Evolutionary conservation across 768 basidiomycete species (phyloP).

Genomic region (Lactarius evosmus): DNA sequence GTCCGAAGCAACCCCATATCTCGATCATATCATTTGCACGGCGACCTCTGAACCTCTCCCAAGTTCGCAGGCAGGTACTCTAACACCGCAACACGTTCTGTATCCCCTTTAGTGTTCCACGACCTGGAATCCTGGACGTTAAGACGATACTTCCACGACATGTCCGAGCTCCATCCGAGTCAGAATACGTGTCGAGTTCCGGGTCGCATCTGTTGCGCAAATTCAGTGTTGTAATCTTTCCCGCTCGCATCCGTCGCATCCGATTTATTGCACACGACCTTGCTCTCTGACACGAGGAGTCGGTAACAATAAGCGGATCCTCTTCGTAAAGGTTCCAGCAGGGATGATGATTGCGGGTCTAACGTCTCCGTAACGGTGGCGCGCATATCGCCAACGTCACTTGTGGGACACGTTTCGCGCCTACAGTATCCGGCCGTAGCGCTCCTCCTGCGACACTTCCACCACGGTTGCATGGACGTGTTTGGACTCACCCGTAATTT

Average conservation of each 20-base stretch:
- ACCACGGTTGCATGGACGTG: constrained; percentile 3
- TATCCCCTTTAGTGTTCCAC: constrained; percentile 13
- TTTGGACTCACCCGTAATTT: constrained; percentile 11
- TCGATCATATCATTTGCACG: constrained; percentile 24
- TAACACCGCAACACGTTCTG: constrained; percentile 2
- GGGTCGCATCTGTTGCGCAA: neutral
- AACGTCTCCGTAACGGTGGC: constrained; percentile 12
- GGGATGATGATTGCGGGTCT: neutral
- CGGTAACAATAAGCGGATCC: constrained; percentile 11
- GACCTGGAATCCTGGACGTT: constrained; percentile 2
- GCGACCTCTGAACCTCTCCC: constrained; percentile 18
- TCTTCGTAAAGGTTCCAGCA: neutral
- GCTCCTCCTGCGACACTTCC: neutral
- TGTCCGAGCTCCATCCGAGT: constrained; percentile 1
- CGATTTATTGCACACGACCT: neutral
- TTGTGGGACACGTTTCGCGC: constrained; percentile 11
- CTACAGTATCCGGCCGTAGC: constrained; percentile 7
- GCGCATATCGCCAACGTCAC: constrained; percentile 9
- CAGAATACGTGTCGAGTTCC: constrained; percentile 8
- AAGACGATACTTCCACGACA: constrained; percentile 11
- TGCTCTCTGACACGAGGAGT: neutral
- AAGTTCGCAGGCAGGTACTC: constrained; percentile 7
- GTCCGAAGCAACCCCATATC: constrained; percentile 25
- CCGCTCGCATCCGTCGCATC: neutral
- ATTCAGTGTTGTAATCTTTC: neutral